These are phyloP conservation scores for Kockiozyma suomiensis DNA, from an alignment of 805 yeast species.

Conservation along the genomic window DNA sequence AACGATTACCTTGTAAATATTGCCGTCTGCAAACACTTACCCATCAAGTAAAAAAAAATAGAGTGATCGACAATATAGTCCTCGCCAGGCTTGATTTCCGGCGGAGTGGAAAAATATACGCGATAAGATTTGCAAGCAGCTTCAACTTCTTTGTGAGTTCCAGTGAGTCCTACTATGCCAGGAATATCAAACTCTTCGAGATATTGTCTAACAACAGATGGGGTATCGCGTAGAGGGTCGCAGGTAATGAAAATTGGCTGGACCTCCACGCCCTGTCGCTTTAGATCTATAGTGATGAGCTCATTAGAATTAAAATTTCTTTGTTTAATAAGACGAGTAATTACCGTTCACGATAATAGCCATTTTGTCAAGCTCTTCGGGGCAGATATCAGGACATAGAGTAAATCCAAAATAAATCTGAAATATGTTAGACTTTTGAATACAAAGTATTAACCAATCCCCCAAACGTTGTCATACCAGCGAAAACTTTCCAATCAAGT, in stretches of 20 bases:
- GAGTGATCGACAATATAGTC: conserved; percentile 97
- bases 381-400: conserved; percentile 98
- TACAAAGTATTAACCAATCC: too few species aligned
- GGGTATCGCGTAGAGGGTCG: conserved; percentile 94
- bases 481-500: conserved; percentile 77
- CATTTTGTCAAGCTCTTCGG: conserved; percentile 93
- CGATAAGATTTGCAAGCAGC: conserved; percentile 84
- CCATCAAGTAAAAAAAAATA: conserved; percentile 91
- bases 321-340: too few species aligned
- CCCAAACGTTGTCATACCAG: too few species aligned
- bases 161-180: conserved; percentile 86
- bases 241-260: conserved; percentile 94
- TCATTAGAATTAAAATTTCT: too few species aligned
- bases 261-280: conserved; percentile 58
- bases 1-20: too few species aligned
- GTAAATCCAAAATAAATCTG: conserved; percentile 91
- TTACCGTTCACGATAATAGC: conserved; percentile 66
- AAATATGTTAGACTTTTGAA: background rate
- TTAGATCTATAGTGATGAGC: conserved; percentile 52
- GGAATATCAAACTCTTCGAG: conserved; percentile 82
- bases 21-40: conserved; percentile 8
- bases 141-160: conserved; percentile 83
- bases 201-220: conserved; percentile 80
- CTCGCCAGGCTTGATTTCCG: conserved; percentile 90
- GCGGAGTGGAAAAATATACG: conserved; percentile 97